phyloP scores from a whole-genome alignment of 208 protist species.

The Novymonas esmeraldas region DNA sequence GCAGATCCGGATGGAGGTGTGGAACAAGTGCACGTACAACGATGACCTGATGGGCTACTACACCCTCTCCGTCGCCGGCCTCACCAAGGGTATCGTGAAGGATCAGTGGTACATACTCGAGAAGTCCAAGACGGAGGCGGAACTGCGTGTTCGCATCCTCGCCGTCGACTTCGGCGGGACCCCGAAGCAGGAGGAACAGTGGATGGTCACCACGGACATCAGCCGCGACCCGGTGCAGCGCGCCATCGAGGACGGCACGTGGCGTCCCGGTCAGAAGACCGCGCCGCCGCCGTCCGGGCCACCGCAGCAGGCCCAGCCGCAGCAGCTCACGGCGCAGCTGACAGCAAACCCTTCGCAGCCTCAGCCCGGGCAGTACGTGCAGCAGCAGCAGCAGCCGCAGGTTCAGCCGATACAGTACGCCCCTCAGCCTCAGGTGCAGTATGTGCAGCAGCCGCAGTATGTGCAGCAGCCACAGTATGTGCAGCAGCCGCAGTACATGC shows the following conservation, averaged over 20 bases:
- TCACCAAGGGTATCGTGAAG: conserved; percentile 63
- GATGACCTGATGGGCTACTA: conserved; percentile 77
- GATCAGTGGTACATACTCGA: conserved; percentile 72
- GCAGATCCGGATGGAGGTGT: conserved; percentile 69
- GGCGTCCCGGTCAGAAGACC: conserved; percentile 40
- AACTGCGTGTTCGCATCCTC: conserved; percentile 68
- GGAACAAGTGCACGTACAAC: conserved; percentile 51
- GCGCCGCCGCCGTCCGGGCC: conserved; percentile 26
- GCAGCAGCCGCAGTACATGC: conserved; percentile 17
- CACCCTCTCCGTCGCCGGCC: conserved; percentile 46
- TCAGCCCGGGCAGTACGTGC: background rate
- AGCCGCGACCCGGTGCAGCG: conserved; percentile 47
- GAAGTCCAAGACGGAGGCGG: conserved; percentile 54
- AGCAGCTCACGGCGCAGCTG: background rate
- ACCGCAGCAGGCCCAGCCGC: conserved; percentile 4
- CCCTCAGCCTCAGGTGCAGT: conserved; percentile 14
- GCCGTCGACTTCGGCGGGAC: conserved; percentile 72
- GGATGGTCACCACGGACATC: conserved; percentile 74
- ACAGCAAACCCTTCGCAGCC: conserved; percentile 2
- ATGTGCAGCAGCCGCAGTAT: conserved; percentile 19
- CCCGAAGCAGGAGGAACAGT: conserved; percentile 38
- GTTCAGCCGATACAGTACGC: conserved; percentile 16
- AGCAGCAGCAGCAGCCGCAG: conserved; percentile 17
- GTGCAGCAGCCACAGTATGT: conserved; percentile 5
- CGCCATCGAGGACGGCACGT: conserved; percentile 45